These are phyloP conservation scores for Mentha longifolia DNA, from an alignment of 257 asterid species.

Conservation along the genomic window DNA sequence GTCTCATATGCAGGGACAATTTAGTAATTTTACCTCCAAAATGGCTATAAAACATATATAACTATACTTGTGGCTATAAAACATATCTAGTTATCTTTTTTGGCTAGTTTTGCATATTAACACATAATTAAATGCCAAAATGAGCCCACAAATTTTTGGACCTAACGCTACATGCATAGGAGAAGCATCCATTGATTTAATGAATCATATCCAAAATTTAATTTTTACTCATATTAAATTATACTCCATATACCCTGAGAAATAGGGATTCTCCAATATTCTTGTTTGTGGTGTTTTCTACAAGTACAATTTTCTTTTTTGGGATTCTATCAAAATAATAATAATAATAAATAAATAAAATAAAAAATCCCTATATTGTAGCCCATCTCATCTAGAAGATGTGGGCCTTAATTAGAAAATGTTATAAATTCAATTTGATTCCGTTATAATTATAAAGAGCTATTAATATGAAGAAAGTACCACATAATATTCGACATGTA, in stretches of 20 bases:
- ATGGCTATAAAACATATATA: too few species aligned
- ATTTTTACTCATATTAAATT: not conserved
- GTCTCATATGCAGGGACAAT: too few species aligned
- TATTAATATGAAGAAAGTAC: too few species aligned
- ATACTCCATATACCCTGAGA: not conserved
- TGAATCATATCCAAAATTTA: not conserved
- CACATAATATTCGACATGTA: too few species aligned
- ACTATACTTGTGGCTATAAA: too few species aligned
- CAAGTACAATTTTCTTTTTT: not conserved
- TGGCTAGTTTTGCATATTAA: too few species aligned
- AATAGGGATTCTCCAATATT: not conserved
- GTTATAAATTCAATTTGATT: too few species aligned
- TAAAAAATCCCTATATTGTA: not conserved
- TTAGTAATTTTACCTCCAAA: too few species aligned
- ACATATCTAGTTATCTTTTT: too few species aligned
- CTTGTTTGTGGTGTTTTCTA: conserved; percentile 5
- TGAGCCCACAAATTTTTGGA: conserved; percentile 9
- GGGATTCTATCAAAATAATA: not conserved
- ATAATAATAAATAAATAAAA: not conserved
- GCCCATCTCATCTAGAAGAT: not conserved
- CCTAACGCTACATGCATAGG: not conserved
- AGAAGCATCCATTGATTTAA: conserved; percentile 10
- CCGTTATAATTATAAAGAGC: too few species aligned
- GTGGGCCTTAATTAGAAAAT: not conserved
- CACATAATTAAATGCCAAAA: not conserved